Percentiles rank a stretch among this genome's conserved stretches.
Conservation (phyloP, 108 stramenopile species). For the Fistulifera solaris region DNA sequence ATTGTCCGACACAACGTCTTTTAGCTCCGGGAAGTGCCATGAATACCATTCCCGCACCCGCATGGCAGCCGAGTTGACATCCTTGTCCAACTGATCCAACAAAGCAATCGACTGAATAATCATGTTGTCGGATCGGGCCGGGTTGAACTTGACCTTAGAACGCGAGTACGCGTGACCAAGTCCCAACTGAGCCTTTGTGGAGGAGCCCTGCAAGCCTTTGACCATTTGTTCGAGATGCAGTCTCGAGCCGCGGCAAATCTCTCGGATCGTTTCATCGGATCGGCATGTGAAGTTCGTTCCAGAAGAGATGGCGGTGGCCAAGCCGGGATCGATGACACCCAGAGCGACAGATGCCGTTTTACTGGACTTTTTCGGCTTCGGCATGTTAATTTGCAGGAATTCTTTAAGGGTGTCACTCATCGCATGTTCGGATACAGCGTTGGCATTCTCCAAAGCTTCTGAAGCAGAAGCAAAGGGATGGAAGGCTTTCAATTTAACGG, state of each 20-base stretch:
- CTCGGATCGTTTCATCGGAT: conserved; percentile 84
- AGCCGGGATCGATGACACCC: conserved; percentile 78
- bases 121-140: conserved; percentile 98
- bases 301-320: conserved; percentile 90
- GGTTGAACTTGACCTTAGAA: conserved; percentile 99
- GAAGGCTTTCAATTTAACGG: conserved; percentile 96
- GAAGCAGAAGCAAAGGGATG: conserved; percentile 92
- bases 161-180: conserved; percentile 97
- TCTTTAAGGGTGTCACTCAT: conserved; percentile 68
- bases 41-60: conserved; percentile 98
- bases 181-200: conserved; percentile 96
- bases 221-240: conserved; percentile 87
- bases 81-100: conserved; percentile 99
- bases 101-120: conserved; percentile 99
- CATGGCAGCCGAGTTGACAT: conserved; percentile 99
- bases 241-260: conserved; percentile 88
- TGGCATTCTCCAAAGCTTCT: conserved; percentile 90
- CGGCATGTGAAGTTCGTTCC: conserved; percentile 81
- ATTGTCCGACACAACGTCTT: conserved; percentile 95
- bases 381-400: conserved; percentile 94
- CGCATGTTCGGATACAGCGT: conserved; percentile 80
- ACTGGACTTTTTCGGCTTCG: conserved; percentile 67
- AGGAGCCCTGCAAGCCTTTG: conserved; percentile 82
- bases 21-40: conserved; percentile 99
- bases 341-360: conserved; percentile 62